Evolutionary conservation across 202 grass and related monocot species (phyloP).

Genomic region (Miscanthus sacchariflorus): DNA sequence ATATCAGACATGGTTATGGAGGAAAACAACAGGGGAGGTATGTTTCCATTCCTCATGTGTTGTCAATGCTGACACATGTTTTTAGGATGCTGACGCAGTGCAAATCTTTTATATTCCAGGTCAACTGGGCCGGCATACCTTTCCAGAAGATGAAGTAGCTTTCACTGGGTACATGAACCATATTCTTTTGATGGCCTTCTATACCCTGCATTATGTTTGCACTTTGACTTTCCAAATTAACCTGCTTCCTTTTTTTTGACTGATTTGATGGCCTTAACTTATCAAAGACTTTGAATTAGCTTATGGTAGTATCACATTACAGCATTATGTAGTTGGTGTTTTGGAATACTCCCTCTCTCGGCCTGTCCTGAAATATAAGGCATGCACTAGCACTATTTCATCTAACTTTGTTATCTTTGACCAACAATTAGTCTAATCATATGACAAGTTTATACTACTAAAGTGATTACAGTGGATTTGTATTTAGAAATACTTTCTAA

Average conservation of each 20-base stretch:
- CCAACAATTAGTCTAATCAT: background rate
- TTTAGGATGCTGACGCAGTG: background rate
- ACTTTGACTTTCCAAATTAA: background rate
- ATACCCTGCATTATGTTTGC: background rate
- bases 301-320: background rate
- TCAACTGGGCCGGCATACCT: slow-evolving; percentile 48
- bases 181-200: background rate
- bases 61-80: slow-evolving; percentile 6
- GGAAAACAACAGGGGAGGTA: slow-evolving; percentile 91
- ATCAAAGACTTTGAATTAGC: background rate
- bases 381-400: background rate
- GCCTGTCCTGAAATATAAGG: background rate
- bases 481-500: background rate
- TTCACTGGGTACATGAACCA: slow-evolving; percentile 43
- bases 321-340: background rate
- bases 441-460: background rate
- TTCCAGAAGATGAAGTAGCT: slow-evolving; percentile 72
- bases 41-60: slow-evolving; percentile 25
- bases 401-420: background rate
- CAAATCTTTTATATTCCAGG: slow-evolving; percentile 50
- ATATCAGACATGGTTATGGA: slow-evolving; percentile 69
- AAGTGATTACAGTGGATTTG: background rate
- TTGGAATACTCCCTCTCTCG: background rate
- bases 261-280: background rate
- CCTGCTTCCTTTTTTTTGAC: background rate